Percentiles rank a stretch among this genome's conserved stretches.
These are phyloP conservation scores for Entomortierella chlamydospora DNA, from an alignment of 192 early-diverging fungal species.

Conservation along the genomic window DNA sequence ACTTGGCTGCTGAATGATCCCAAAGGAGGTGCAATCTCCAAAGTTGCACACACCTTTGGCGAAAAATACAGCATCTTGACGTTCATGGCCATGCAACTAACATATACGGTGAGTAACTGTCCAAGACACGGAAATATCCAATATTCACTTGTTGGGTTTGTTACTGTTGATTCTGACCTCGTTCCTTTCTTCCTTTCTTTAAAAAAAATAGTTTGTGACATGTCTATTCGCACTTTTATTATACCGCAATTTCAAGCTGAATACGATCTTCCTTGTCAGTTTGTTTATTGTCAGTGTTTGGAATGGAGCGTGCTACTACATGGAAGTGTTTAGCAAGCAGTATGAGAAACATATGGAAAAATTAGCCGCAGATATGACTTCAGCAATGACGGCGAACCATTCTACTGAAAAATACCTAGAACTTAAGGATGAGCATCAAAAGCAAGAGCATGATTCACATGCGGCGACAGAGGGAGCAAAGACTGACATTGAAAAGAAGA, in stretches of 20 bases:
- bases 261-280: slow-evolving; percentile 63
- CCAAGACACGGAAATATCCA: neutral
- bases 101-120: slow-evolving; percentile 58
- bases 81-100: slow-evolving; percentile 70
- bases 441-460: slow-evolving; percentile 2
- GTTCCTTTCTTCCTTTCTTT: neutral
- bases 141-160: neutral
- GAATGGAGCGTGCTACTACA: slow-evolving; percentile 78
- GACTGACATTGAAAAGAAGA: slow-evolving; percentile 42
- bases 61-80: slow-evolving; percentile 63
- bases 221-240: slow-evolving; percentile 60
- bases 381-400: slow-evolving; percentile 39
- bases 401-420: slow-evolving; percentile 14
- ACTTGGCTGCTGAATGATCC: slow-evolving; percentile 70
- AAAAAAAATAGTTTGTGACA: slow-evolving; percentile 36
- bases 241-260: slow-evolving; percentile 65
- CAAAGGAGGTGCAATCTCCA: slow-evolving; percentile 52
- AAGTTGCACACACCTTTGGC: slow-evolving; percentile 59
- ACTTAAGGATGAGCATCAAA: neutral
- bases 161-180: neutral
- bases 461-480: neutral
- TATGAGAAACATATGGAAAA: slow-evolving; percentile 57
- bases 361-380: slow-evolving; percentile 32
- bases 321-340: slow-evolving; percentile 73
- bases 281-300: slow-evolving; percentile 68